A percentile compares a stretch with the other conserved stretches of the same genome.
Conservation (phyloP, 495 filamentous ascomycete genomes). For the Penicillium longicatenatum region DNA sequence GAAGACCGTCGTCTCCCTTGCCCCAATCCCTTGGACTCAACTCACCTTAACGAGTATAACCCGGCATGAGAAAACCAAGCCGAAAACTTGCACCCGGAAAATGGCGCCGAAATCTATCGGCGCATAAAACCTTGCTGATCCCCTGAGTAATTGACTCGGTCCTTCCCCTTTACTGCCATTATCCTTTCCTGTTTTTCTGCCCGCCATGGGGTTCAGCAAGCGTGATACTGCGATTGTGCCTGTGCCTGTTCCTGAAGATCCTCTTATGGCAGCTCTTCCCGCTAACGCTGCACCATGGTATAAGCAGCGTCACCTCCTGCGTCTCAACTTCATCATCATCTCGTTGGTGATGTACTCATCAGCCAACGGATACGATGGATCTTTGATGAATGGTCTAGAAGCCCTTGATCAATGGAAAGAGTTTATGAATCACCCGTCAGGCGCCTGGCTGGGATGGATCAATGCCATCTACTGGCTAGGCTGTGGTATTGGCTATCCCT, state of each 20-base stretch:
- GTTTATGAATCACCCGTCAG: slow-evolving; percentile 49
- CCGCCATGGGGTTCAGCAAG: not conserved
- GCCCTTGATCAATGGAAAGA: slow-evolving; percentile 36
- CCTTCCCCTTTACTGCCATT: not conserved
- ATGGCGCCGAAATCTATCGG: not conserved
- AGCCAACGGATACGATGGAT: slow-evolving; percentile 29
- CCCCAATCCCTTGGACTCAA: not conserved
- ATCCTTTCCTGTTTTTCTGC: not conserved
- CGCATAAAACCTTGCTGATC: not conserved
- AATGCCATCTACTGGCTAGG: slow-evolving; percentile 63
- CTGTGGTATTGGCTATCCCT: slow-evolving; percentile 58
- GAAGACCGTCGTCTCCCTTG: not conserved
- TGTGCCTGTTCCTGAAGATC: not conserved
- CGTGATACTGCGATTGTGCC: not conserved
- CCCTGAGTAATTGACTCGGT: not conserved
- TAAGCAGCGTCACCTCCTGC: slow-evolving; percentile 21
- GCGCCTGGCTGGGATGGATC: slow-evolving; percentile 59
- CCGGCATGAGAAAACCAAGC: not conserved
- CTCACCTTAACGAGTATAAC: not conserved
- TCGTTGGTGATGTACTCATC: slow-evolving; percentile 25
- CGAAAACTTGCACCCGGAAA: too few species aligned
- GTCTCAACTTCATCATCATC: slow-evolving; percentile 25
- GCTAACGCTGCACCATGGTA: slow-evolving; percentile 20
- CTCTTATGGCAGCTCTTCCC: slow-evolving; percentile 11
- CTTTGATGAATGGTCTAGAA: slow-evolving; percentile 39